Evolutionary conservation across 75 land plant species (phyloP).

Genomic region (Picea sitchensis): DNA sequence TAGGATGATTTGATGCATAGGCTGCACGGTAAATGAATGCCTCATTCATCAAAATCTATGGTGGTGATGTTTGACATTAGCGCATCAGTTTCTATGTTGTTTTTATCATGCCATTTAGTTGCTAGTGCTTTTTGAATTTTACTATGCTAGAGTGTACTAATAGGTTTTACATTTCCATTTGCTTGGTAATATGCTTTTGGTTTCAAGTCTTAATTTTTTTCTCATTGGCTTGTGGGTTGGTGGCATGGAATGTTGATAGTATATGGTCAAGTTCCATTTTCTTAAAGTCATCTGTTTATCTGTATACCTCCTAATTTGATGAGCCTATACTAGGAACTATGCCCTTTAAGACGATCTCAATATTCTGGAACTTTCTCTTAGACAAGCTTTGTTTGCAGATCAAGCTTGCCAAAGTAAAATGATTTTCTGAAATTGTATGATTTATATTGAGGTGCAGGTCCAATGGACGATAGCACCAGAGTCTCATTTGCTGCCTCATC

Average conservation of each 20-base stretch:
- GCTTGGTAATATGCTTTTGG: not conserved
- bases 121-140: too few relatives aligned
- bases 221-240: not conserved
- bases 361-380: not conserved
- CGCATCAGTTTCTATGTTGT: too few relatives aligned
- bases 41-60: too few relatives aligned
- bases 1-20: too few relatives aligned
- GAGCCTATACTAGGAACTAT: not conserved
- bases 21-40: too few relatives aligned
- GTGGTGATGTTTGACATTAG: too few relatives aligned
- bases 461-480: not conserved
- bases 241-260: not conserved
- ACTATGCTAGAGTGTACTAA: too few relatives aligned
- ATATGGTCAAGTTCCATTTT: not conserved
- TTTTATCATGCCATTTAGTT: too few relatives aligned
- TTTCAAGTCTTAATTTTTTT: not conserved
- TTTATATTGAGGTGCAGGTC: slow-evolving; percentile 7
- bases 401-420: not conserved
- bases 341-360: not conserved
- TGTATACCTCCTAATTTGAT: not conserved
- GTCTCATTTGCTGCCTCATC: not conserved
- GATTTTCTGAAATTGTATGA: not conserved
- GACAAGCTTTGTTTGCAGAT: not conserved
- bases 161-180: too few relatives aligned
- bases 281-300: not conserved